These are phyloP conservation scores for Penicillium sp. DNA, from an alignment of 2,329 filamentous ascomycete genomes.

Conservation along the genomic window DNA sequence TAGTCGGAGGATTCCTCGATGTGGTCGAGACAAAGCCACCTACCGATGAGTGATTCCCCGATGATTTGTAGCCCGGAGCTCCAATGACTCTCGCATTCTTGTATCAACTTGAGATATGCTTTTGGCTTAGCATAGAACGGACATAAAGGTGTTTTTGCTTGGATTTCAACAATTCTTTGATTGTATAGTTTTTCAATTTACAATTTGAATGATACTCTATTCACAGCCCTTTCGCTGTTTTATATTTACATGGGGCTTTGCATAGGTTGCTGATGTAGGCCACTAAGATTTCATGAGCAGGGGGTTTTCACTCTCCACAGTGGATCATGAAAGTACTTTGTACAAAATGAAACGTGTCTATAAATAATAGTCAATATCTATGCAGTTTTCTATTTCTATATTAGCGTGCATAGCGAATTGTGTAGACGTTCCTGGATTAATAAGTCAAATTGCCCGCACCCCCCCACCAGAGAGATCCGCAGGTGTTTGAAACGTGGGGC, in stretches of 20 bases:
- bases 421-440: not conserved
- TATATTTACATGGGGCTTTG: not conserved
- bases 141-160: constrained; percentile 22
- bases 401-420: not conserved
- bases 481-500: constrained; percentile 31
- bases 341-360: not conserved
- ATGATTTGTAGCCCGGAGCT: constrained; percentile 12
- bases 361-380: not conserved
- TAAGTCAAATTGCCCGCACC: not conserved
- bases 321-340: not conserved
- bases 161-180: constrained; percentile 30
- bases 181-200: not conserved
- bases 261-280: not conserved
- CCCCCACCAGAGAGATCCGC: constrained; percentile 19
- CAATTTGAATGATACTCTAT: not conserved
- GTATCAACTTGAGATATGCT: constrained; percentile 24
- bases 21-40: constrained; percentile 58
- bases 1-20: constrained; percentile 76
- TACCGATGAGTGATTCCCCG: constrained; percentile 9
- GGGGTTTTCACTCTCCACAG: not conserved
- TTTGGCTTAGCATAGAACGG: constrained; percentile 8
- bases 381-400: not conserved
- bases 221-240: not conserved
- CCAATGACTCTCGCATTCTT: constrained; percentile 14
- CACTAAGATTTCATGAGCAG: not conserved